Percentiles rank a stretch among this genome's conserved stretches.
These are phyloP conservation scores for Colletotrichum sp. DNA, from an alignment of 2,329 filamentous ascomycete species.

Conservation along the genomic window DNA sequence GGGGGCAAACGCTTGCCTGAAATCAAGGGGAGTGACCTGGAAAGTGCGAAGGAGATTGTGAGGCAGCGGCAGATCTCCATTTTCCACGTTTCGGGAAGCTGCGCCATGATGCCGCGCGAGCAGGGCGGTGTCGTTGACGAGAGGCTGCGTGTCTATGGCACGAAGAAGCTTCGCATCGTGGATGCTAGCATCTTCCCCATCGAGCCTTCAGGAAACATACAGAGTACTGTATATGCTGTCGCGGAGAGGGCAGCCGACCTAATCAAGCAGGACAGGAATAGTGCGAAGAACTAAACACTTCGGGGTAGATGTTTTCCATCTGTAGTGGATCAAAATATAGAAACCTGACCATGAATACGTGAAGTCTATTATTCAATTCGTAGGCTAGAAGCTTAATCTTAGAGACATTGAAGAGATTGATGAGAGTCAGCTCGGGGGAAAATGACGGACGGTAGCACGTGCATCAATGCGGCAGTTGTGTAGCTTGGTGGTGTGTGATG, in stretches of 20 bases:
- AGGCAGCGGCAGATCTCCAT: conserved; percentile 36
- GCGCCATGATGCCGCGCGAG: conserved; percentile 51
- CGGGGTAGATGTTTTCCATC: neutral
- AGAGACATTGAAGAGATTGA: too few relatives aligned
- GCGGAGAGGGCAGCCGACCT: conserved; percentile 45
- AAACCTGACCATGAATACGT: too few relatives aligned
- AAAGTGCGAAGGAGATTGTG: conserved; percentile 40
- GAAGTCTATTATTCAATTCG: too few relatives aligned
- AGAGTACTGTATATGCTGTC: conserved; percentile 31
- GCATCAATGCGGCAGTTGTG: neutral
- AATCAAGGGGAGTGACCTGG: conserved; percentile 31
- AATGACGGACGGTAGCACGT: too few relatives aligned
- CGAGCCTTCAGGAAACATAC: conserved; percentile 39
- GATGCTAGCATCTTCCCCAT: conserved; percentile 52
- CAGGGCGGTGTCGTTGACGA: conserved; percentile 50
- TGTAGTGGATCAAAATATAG: neutral
- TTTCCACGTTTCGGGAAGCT: conserved; percentile 54
- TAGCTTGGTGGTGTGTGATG: neutral
- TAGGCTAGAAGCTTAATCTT: too few relatives aligned
- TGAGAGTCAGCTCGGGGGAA: too few relatives aligned
- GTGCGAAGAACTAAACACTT: neutral
- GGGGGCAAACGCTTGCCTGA: conserved; percentile 41
- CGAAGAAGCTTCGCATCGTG: conserved; percentile 45
- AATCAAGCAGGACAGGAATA: conserved; percentile 28
- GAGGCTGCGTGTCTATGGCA: conserved; percentile 47